Conservation (phyloP, 495 filamentous ascomycete genomes). For the Trypethelium eluteriae region DNA sequence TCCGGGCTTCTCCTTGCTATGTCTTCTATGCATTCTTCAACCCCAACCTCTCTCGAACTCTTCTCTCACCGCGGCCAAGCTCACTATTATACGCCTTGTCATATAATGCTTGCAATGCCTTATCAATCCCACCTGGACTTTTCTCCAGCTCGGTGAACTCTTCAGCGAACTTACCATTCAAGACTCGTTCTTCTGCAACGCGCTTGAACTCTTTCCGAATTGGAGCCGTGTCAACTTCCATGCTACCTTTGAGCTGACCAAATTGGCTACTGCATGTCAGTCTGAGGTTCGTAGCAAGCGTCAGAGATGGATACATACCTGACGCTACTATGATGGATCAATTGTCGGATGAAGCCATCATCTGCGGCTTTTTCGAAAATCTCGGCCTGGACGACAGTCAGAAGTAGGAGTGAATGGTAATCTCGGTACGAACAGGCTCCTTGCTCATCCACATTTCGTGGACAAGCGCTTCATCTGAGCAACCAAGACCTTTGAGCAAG, state of each 20-base stretch:
- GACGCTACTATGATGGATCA: conserved; percentile 18
- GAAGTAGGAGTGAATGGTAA: background rate
- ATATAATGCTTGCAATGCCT: conserved; percentile 16
- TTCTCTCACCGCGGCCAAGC: conserved; percentile 19
- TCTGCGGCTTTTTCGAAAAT: conserved; percentile 16
- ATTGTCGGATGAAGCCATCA: conserved; percentile 18
- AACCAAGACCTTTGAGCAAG: conserved; percentile 16
- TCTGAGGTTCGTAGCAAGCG: background rate
- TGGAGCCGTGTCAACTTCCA: conserved; percentile 16
- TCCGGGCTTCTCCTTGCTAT: background rate
- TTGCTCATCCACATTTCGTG: conserved; percentile 26
- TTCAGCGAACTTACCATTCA: conserved; percentile 19
- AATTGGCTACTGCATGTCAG: conserved; percentile 18
- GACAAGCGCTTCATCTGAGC: conserved; percentile 20
- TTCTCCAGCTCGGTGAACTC: conserved; percentile 19
- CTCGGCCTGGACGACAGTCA: conserved; percentile 14
- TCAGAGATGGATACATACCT: conserved; percentile 9
- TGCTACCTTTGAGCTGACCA: conserved; percentile 23
- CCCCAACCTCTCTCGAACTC: conserved; percentile 21
- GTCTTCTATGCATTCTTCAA: conserved; percentile 4
- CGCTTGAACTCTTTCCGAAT: conserved; percentile 20
- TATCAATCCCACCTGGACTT: conserved; percentile 14
- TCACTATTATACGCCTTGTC: conserved; percentile 20
- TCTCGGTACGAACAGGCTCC: conserved; percentile 13
- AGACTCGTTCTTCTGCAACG: conserved; percentile 19